Evolutionary conservation across 257 asterid species (phyloP), one percentile per base, ranked within the genome.

Genomic region (Catharanthus roseus): DNA sequence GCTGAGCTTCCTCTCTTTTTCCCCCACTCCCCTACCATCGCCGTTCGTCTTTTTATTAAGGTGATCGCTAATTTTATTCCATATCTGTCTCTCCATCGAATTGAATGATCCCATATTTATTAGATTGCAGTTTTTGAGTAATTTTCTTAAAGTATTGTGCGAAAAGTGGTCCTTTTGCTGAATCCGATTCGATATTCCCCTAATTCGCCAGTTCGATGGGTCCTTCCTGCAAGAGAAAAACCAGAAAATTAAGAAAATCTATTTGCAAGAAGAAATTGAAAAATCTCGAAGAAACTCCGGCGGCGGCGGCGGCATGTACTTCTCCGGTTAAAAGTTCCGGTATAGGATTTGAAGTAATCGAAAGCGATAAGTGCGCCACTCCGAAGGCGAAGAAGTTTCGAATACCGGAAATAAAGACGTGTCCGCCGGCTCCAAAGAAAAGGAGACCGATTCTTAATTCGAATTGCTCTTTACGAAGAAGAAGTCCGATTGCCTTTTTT

Each of bases 401-500:
- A 29, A 89, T 91, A 72, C 95, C 97, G 21, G 90, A 88, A 73
- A 80, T 85, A 18, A 76, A 54, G 19, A 88, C 89, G 15, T 91
- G 97, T 67, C 97, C 97, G 1, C 97, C 96, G 3, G 89, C 96
- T 1, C 97, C 97, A 0, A 89, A 86, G 87, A 91, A 89, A 82
- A 72, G 81, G 44, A 73, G 86, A n/a, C n/a, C n/a, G 53, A 60
- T 77, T 49, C 31, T 67, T n/a, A n/a, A n/a, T 29, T 63, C 76
- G 24, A 74, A 81, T 65, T 82, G 72, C 44, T 77, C 91, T 3
- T 64, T 77, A 65, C n/a, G n/a, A n/a, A 51, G 74, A 57, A 80
- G 86, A 19, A 73, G 66, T 8, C 84, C 86, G 0, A 72, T 84
- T 6, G 66, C 85, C n/a, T 91, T 86, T 64, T 91, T 84, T 67